Base-by-base conservation (phyloP, 1,284 basidiomycete species). In the Psilocybe mexicana region DNA sequence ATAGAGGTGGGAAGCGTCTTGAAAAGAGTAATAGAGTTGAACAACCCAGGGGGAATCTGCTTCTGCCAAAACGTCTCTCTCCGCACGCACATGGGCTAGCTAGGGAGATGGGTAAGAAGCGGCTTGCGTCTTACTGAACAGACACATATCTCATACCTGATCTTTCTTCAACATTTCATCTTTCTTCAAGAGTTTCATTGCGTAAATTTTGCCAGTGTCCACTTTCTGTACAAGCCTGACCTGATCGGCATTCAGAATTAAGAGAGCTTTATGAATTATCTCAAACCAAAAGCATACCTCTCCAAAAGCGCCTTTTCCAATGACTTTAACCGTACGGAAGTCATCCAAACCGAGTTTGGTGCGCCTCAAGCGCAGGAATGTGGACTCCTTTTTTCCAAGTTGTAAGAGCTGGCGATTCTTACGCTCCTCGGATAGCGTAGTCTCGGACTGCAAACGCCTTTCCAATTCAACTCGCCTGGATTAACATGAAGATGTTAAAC, bases 111-210 rank as follows among this genome's bases (percentile, higher is more conserved):
- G 24, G 11, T 43, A 23, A 7, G 28, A 1, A 25, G 5, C 23
- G 2, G 25, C 2, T 44, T 28, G 10, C 8, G 25, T 25, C 28
- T 30, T 33, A 10, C 30, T 35, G 12, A 1, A n/a, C 5, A 36
- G 7, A n/a, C 5, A 36, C 14, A 26, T 11, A 47, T 25, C 14
- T 50, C 82, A 49, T 61, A 91, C 94, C 81, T 98, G 95, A 69
- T 99, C 96, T 75, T 98, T 98, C 75, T 98, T 98, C 76, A 99
- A 87, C 96, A 99, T 99, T 72, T 98, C 96, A 61, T 92, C 92
- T 79, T 99, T 99, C 72, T 92, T 90, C 70, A 99, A 78, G 33
- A 94, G 94, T 79, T 99, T 99, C 96, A 99, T 98, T 26, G 96
- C 96, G 72, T 98, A 99, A 61, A 99, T 98, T 78, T 96, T 98